Conservation (phyloP, 345 rosid species). For the Eucalyptus pumila region DNA sequence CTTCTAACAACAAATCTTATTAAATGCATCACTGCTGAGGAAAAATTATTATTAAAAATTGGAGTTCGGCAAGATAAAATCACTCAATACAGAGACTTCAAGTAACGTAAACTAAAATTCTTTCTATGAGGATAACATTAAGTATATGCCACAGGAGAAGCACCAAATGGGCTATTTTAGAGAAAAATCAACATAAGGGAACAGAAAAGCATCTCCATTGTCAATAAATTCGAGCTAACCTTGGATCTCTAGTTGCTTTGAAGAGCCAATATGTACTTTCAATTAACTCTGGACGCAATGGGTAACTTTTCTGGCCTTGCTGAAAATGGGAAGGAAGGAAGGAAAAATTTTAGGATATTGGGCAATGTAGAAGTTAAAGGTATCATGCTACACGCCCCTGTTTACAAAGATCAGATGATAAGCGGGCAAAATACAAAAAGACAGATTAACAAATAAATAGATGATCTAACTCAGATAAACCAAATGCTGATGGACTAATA, state of each 20-base stretch:
- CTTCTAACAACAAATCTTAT: background rate
- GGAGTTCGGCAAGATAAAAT: background rate
- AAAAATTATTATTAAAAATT: background rate
- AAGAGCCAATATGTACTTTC: conserved; percentile 99
- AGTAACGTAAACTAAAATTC: background rate
- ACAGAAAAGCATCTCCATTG: background rate
- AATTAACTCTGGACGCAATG: conserved; percentile 89
- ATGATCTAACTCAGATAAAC: background rate
- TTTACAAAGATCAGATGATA: background rate
- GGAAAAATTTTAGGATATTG: background rate
- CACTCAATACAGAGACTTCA: background rate
- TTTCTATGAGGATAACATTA: background rate
- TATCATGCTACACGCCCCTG: background rate
- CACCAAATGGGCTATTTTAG: background rate
- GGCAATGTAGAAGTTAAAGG: background rate
- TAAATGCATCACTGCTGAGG: background rate
- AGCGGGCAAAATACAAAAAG: background rate
- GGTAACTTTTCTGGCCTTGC: conserved; percentile 96
- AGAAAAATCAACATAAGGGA: background rate
- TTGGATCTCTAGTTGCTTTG: conserved; percentile 92
- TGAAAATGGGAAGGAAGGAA: conserved; percentile 4
- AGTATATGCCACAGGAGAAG: background rate
- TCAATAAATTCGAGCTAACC: conserved; percentile 18
- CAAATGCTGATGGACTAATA: background rate
- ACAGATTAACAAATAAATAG: background rate